These are phyloP conservation scores for Neonectria hederae DNA, from an alignment of 2,329 filamentous ascomycete species.

Conservation along the genomic window DNA sequence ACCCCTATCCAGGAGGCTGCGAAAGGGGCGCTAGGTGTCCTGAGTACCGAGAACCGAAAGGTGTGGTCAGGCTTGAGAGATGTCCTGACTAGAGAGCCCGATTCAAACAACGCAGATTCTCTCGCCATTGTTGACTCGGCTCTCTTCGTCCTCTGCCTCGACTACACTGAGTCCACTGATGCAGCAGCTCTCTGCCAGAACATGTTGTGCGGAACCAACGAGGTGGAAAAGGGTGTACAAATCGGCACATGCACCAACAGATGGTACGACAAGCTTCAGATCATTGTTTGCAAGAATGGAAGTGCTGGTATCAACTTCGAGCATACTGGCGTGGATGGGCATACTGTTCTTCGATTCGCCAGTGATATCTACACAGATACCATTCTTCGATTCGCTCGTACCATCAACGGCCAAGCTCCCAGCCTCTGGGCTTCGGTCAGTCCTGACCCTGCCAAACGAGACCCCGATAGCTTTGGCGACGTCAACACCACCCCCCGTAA, in stretches of 20 bases:
- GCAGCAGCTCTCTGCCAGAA: slow-evolving; percentile 92
- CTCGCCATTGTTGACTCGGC: slow-evolving; percentile 95
- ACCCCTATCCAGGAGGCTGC: slow-evolving; percentile 93
- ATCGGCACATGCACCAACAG: slow-evolving; percentile 97
- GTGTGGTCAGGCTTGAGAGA: slow-evolving; percentile 93
- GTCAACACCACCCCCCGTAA: slow-evolving; percentile 95
- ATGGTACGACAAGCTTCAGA: slow-evolving; percentile 99
- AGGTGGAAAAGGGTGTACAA: slow-evolving; percentile 92
- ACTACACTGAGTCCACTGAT: slow-evolving; percentile 86
- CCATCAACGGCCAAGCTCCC: slow-evolving; percentile 93
- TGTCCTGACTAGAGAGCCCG: slow-evolving; percentile 83
- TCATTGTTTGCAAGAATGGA: slow-evolving; percentile 98
- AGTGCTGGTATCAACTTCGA: slow-evolving; percentile 99
- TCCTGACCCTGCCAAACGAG: slow-evolving; percentile 91
- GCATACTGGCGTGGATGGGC: slow-evolving; percentile 96
- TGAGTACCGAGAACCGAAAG: slow-evolving; percentile 96
- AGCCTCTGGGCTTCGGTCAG: slow-evolving; percentile 91
- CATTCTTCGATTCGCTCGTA: slow-evolving; percentile 92
- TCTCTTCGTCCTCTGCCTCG: slow-evolving; percentile 89
- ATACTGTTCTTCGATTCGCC: slow-evolving; percentile 95
- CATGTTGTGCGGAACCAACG: slow-evolving; percentile 96
- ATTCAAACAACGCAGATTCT: slow-evolving; percentile 95
- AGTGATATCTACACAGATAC: slow-evolving; percentile 98
- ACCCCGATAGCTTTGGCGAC: slow-evolving; percentile 90
- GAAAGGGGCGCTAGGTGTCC: slow-evolving; percentile 91